Base-by-base conservation (phyloP, 1,284 basidiomycete species). In the Vanrija sp. region DNA sequence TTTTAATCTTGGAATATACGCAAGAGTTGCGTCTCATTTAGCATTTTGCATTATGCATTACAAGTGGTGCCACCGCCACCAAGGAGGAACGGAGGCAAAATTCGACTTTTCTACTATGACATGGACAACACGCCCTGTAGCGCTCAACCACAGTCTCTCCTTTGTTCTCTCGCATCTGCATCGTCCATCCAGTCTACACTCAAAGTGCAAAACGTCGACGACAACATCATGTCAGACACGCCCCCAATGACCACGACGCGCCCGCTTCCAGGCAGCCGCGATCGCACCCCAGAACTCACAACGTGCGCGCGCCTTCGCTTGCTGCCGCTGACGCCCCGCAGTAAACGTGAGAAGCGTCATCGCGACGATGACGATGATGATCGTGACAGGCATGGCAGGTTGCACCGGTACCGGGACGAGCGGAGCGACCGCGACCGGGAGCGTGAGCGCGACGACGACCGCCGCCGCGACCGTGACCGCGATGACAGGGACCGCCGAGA, bases 341-440 rank as follows among this genome's bases (percentile, higher is more conserved):
- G 71, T 64, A 71, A 71, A 67, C 72, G 72, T 71, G 72, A 74
- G 72, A 73, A 78, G 65, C 76, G 78, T 63, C 76, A 78, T 64
- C 82, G 80, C 57, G 62, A 68, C 56, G 72, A 71, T 56, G 69
- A 69, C 64, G 68, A 65, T 52, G 63, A 69, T 67, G 66, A 71
- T 65, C 66, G 67, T 68, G 69, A 69, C 62, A 66, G 68, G 52
- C 34, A 34, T 34, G 56, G 59, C 39, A 62, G 66, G 49, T 60
- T 61, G 10, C 61, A 64, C 40, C 61, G 62, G 38, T 65, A 67
- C 51, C 64, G 67, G 26, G 55, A 60, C 46, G 79, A 85, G n/a
- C 79, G 85, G 39, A 80, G 85, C 57, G 85, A 85, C 71, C 79
- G 85, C 34, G 52, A 64, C 26, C 55, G 58, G 23, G 62, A 62